Base-by-base conservation (phyloP, 768 basidiomycete genomes). In the Amanita pseudoporphyria region DNA sequence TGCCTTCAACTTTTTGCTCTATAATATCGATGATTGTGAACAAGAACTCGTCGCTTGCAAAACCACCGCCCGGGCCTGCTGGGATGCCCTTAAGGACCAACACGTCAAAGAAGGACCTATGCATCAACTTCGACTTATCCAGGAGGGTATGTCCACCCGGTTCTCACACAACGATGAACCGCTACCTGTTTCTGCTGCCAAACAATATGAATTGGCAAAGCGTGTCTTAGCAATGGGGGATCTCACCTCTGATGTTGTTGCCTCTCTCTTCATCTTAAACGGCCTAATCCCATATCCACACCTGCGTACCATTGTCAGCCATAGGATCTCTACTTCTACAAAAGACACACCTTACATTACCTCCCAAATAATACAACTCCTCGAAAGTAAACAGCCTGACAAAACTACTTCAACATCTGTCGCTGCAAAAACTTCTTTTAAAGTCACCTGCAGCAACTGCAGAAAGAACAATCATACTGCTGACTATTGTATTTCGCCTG, bases 401-500 rank as follows among this genome's bases (percentile, higher is more conserved):
- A n/a, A n/a, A n/a, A n/a, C n/a, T n/a, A n/a, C n/a, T n/a, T n/a
- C n/a, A n/a, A n/a, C n/a, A n/a, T n/a, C n/a, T n/a, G n/a, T n/a
- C n/a, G n/a, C n/a, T n/a, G n/a, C n/a, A n/a, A n/a, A n/a, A n/a
- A 24, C 39, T 10, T 10, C n/a, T 12, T 40, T 19, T 12, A 3
- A 3, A 12, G 2, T 39, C 3, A 39, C 22, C 2, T 51, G 55
- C 43, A 45, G 35, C 19, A 56, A 54, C 33, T 51, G 49, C 42
- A 45, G 35, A 14, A 44, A 45, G 31, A 19, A 10, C 19, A 30
- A 18, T 18, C 52, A 51, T 32, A 14, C 36, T 6, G 36, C 44
- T 5, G 45, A 53, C 28, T 51, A 13, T 16, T 54, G 53, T 38
- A 41, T 51, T 35, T 33, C 35, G 6, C 22, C 53, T 26, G 51